Base-by-base conservation (phyloP, 2,329 filamentous ascomycete species). In the Sclerotinia minor region DNA sequence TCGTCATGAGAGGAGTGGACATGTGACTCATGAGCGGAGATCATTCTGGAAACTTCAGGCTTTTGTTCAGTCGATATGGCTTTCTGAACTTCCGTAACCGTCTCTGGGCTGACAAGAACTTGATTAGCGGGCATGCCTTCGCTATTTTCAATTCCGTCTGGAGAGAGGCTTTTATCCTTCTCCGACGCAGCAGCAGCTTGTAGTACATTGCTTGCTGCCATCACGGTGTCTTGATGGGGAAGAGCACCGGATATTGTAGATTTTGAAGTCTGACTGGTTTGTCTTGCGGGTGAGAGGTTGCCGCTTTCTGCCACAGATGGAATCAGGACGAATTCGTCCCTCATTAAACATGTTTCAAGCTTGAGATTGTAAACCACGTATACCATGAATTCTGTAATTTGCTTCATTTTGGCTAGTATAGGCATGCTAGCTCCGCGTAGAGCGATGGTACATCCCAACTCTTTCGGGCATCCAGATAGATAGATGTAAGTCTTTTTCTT, bases 321-420 rank as follows among this genome's bases (percentile, higher is more conserved):
- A 29, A 96, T 89, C 70, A 94, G 87, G 21, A 96, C 90, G 73
- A 92, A 96, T 74, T 96, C 94, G 77, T 99, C 95, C 64, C 92
- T 87, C 85, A 99, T 92, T 57, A 99, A 82, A 73, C 92, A 97
- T 1, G 95, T 97, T 79, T 99, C 95, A 19, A 99, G 84, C 76
- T 96, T 97, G 65, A 99, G 83, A 74, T 97, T 99, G 79, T 99
- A 99, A 17, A 98, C 94, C 26, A 99, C 96, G 73, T 98, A 99
- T 49, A 96, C 91, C 94, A 99, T 97, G 76, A 99, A 98, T 77
- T 99, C 95, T 15, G 94, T 95, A 72, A 99, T 95, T 64, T 88
- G 87, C 79, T 99, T 99, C 78, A 99, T 88, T 73, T 89, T 91
- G 1, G 87, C 83, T 24, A 99, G 83, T 0, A 88, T 83, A 59